Conservation (phyloP, 805 yeast species). For the Kazachstania taianensis region DNA sequence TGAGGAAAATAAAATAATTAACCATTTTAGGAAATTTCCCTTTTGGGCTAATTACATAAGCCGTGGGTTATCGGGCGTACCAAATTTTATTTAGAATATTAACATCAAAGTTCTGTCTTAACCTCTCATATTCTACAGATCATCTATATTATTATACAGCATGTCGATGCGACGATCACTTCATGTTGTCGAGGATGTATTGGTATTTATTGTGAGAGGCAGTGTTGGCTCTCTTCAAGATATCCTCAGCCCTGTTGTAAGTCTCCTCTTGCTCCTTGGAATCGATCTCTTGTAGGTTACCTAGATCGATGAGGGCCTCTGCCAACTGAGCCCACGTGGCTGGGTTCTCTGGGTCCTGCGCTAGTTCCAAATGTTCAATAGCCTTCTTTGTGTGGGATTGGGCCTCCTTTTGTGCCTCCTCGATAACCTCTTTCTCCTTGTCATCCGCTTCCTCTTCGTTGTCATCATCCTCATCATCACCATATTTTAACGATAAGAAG, state of each 20-base stretch:
- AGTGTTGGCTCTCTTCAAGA: conserved; percentile 61
- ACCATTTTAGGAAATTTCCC: too few species aligned
- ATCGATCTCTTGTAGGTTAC: conserved; percentile 59
- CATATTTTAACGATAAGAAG: conserved; percentile 50
- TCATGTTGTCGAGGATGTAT: conserved; percentile 48
- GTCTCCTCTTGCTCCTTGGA: conserved; percentile 55
- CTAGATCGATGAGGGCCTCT: conserved; percentile 73
- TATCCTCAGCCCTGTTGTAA: conserved; percentile 60
- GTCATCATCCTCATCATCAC: conserved; percentile 32
- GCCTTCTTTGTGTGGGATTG: conserved; percentile 42
- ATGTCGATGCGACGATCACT: not conserved
- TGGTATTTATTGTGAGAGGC: conserved; percentile 71
- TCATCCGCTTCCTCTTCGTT: conserved; percentile 26
- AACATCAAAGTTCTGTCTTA: too few species aligned
- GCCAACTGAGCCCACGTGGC: conserved; percentile 76
- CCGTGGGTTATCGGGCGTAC: too few species aligned
- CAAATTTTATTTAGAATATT: too few species aligned
- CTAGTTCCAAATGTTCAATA: conserved; percentile 43
- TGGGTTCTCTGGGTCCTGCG: conserved; percentile 65
- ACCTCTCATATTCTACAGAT: too few species aligned
- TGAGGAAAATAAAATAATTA: too few species aligned
- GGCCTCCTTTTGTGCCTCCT: conserved; percentile 42
- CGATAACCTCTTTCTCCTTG: conserved; percentile 12
- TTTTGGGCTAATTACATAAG: too few species aligned
- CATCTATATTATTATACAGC: not conserved